Evolutionary conservation across 2,329 filamentous ascomycete species (phyloP).

Genomic region (Clathrospora elynae): DNA sequence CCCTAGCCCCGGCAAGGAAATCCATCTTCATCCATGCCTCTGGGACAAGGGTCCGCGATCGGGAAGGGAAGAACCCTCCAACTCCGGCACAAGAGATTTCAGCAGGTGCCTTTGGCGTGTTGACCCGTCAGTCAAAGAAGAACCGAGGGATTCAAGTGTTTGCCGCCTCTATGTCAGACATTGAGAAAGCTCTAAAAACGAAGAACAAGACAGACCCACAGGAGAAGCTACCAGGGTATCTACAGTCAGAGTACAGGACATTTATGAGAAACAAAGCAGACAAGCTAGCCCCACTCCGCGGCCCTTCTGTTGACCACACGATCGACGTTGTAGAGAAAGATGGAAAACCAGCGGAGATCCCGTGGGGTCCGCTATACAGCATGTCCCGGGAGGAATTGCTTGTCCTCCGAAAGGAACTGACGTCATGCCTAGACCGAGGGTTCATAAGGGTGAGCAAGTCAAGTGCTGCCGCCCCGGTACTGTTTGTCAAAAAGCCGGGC

Average conservation of each 20-base stretch:
- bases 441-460: neutral
- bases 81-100: too few species aligned
- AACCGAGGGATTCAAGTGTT: too few species aligned
- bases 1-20: neutral
- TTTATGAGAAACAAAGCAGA: neutral
- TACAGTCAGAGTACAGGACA: neutral
- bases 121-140: too few species aligned
- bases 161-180: neutral
- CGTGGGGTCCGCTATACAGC: neutral
- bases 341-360: neutral
- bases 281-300: neutral
- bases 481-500: neutral
- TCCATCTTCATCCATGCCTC: neutral
- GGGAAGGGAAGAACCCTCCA: too few species aligned
- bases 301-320: neutral
- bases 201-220: neutral
- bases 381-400: neutral
- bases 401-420: neutral
- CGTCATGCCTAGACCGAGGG: neutral
- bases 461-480: neutral
- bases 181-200: neutral
- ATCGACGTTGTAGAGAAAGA: neutral
- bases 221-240: neutral
- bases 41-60: too few species aligned
- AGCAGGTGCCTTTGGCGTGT: too few species aligned